phyloP scores from a whole-genome alignment of 257 asterid species.

The Vinca minor region DNA sequence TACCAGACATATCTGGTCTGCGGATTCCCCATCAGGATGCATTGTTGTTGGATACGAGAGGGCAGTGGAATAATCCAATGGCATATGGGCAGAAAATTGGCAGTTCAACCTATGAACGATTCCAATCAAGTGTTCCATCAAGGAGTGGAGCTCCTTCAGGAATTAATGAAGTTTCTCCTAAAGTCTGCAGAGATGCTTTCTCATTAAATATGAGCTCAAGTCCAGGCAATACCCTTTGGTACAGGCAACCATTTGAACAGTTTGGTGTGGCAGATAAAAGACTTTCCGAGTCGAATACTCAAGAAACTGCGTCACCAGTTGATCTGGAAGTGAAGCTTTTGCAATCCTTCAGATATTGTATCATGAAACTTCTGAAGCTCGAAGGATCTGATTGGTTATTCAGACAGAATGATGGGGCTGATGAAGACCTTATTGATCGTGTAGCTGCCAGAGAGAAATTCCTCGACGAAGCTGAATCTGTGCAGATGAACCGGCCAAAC shows the following conservation, averaged over 20 bases:
- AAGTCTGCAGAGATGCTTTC: constrained; percentile 51
- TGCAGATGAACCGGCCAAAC: constrained; percentile 22
- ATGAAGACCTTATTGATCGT: constrained; percentile 87
- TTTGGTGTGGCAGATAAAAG: constrained; percentile 79
- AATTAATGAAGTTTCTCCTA: constrained; percentile 36
- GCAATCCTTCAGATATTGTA: constrained; percentile 76
- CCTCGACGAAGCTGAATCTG: constrained; percentile 58
- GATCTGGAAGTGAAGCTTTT: constrained; percentile 74
- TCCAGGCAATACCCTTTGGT: constrained; percentile 71
- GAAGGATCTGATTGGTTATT: constrained; percentile 92
- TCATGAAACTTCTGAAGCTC: constrained; percentile 66
- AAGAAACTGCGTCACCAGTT: constrained; percentile 36
- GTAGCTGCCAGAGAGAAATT: constrained; percentile 84
- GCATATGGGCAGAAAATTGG: constrained; percentile 39
- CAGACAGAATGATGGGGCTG: constrained; percentile 83
- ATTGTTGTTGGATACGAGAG: constrained; percentile 26
- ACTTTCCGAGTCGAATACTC: constrained; percentile 28
- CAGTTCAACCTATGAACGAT: constrained; percentile 34
- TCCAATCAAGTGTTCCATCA: constrained; percentile 28
- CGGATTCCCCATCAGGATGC: constrained; percentile 48
- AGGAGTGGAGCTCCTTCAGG: constrained; percentile 50
- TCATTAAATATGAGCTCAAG: constrained; percentile 37
- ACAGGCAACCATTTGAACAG: constrained; percentile 77
- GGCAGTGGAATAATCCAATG: constrained; percentile 35
- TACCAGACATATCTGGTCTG: constrained; percentile 87